Conservation (phyloP, 768 basidiomycete species). For the Aureoboletus auriporus region DNA sequence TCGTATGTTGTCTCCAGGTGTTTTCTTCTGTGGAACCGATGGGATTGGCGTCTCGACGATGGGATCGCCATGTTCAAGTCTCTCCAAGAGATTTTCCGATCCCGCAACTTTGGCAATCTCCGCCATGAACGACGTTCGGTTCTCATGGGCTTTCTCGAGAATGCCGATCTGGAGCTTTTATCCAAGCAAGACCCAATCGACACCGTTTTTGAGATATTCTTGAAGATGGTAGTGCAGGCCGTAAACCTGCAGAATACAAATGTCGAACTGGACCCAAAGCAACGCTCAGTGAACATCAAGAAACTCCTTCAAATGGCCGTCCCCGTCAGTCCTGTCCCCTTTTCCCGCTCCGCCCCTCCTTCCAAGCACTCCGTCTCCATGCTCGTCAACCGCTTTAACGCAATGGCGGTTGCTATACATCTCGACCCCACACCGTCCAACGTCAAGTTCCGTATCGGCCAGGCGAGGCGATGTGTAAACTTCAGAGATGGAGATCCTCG, state of each 20-base stretch:
- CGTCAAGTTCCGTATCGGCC: conserved; percentile 51
- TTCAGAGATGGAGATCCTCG: conserved; percentile 63
- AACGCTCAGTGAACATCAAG: conserved; percentile 44
- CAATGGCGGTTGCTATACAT: conserved; percentile 64
- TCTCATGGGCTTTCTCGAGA: conserved; percentile 68
- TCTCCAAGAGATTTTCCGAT: conserved; percentile 70
- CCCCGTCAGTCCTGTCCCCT: conserved; percentile 67
- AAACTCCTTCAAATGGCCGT: conserved; percentile 70
- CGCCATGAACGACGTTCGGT: conserved; percentile 49
- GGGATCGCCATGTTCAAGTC: conserved; percentile 56
- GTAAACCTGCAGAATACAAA: conserved; percentile 30
- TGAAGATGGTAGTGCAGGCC: conserved; percentile 77
- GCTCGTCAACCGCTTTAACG: conserved; percentile 79
- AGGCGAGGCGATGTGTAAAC: conserved; percentile 60
- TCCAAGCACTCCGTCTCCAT: conserved; percentile 57
- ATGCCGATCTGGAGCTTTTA: conserved; percentile 51
- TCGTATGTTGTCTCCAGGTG: conserved; percentile 67
- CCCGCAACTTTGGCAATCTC: conserved; percentile 72
- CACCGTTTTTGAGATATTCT: conserved; percentile 71
- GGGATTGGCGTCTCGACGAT: conserved; percentile 69
- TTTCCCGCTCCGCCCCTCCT: conserved; percentile 51
- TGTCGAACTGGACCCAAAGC: conserved; percentile 30
- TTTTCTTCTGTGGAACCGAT: conserved; percentile 65
- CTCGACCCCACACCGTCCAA: conserved; percentile 53
- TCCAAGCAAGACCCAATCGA: conserved; percentile 50